Base-by-base conservation (phyloP, 345 rosid genomes). In the Gossypium sturtianum region DNA sequence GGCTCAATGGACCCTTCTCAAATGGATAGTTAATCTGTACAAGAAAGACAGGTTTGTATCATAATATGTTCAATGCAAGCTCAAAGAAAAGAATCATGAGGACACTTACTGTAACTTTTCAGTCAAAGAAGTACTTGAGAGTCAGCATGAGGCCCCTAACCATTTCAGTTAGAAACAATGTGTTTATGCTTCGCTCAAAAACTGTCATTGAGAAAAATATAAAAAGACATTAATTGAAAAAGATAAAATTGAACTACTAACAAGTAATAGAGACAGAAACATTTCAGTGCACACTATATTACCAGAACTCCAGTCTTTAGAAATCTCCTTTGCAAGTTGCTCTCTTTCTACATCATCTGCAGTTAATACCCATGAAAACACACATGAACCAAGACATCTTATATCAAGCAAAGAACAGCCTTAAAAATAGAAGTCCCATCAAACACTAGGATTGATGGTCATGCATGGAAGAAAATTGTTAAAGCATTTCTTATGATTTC, bases 271-370 rank as follows among this genome's bases (percentile, higher is more conserved):
- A 70, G 45, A 65, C 47, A 74, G 56, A 69, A 57, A 20, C 16
- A 53, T 29, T 72, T 38, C 43, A 52, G 23, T 59, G 74, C 72
- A 13, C 22, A 15, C 27, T 19, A 67, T 29, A 71, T 78, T 86
- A 93, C 99, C 90, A 53, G 97, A 83, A 80, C 93, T 93, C 99
- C 98, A 95, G 82, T 93, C 99, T 87, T 93, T 95, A 12, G 99
- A 90, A 29, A 93, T 84, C 81, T 95, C 97, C 89, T 83, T 93
- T 29, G 93, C 86, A 66, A 95, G 97, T 76, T 89, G 88, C 86
- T 90, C 98, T 65, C 86, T 92, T 85, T 95, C 98, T 84, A 84
- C 87, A 84, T 95, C 96, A 47, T 95, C 97, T 89, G 77, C 74
- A 77, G 67, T 83, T 66, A 62, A 53, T 47, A 77, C 22, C 72